Conservation (phyloP, 306 rosid genomes). For the Cicer pinnatifidum region DNA sequence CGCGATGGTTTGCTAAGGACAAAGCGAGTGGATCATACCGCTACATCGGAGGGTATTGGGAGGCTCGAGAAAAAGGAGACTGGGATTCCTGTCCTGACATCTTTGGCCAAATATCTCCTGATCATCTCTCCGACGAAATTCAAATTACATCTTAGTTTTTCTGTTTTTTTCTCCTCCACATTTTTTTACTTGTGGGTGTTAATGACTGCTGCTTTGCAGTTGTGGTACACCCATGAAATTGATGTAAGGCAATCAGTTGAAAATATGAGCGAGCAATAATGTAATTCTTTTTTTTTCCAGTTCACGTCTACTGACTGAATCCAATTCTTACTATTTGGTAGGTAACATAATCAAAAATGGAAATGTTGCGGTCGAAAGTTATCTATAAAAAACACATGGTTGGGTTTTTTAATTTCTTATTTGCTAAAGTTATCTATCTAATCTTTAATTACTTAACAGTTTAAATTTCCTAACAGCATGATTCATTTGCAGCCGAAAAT, state of each 20-base stretch:
- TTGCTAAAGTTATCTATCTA: neutral
- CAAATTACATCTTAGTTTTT: slow-evolving; percentile 43
- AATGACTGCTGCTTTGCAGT: slow-evolving; percentile 39
- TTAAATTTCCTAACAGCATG: neutral
- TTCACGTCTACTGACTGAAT: slow-evolving; percentile 7
- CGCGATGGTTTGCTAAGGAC: slow-evolving; percentile 87
- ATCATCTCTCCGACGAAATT: slow-evolving; percentile 64
- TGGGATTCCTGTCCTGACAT: slow-evolving; percentile 97
- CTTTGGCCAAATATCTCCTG: slow-evolving; percentile 79
- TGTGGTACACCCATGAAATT: slow-evolving; percentile 50
- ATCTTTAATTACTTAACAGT: neutral
- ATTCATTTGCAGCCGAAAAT: neutral
- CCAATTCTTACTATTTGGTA: slow-evolving; percentile 23
- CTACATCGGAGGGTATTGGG: slow-evolving; percentile 93
- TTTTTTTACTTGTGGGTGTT: slow-evolving; percentile 52
- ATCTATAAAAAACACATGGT: neutral
- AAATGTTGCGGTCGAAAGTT: neutral
- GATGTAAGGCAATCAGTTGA: slow-evolving; percentile 58
- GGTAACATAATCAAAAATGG: neutral
- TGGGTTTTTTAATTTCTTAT: neutral
- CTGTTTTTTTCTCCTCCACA: slow-evolving; percentile 44
- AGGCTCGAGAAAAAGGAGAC: slow-evolving; percentile 65
- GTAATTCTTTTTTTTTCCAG: slow-evolving; percentile 27
- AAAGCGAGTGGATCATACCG: slow-evolving; percentile 77
- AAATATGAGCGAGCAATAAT: slow-evolving; percentile 53